Conservation (phyloP, 2,329 filamentous ascomycete species). For the Trichoderma cornu-damae region DNA sequence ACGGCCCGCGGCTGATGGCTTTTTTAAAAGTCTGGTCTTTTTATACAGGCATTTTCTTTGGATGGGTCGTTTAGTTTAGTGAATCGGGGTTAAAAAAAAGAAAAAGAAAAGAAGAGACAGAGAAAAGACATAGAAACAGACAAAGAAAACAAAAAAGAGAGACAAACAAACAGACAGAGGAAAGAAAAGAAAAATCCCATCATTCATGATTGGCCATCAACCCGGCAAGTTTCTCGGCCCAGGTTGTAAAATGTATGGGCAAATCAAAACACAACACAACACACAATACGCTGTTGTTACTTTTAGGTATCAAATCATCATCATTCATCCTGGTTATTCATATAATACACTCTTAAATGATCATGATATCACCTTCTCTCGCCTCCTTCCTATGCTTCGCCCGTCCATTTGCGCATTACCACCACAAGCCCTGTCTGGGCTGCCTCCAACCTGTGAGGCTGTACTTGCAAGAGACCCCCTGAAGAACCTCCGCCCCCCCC, state of each 20-base stretch:
- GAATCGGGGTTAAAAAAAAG: too few species aligned
- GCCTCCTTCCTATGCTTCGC: neutral
- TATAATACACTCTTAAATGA: constrained; percentile 16
- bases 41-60: too few species aligned
- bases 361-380: neutral
- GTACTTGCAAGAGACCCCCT: neutral
- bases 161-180: too few species aligned
- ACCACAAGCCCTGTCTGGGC: neutral
- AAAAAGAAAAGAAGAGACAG: too few species aligned
- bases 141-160: too few species aligned
- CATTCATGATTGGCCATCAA: neutral
- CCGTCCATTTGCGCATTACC: constrained; percentile 7
- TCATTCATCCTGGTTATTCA: constrained; percentile 15
- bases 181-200: too few species aligned
- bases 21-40: too few species aligned
- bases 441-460: constrained; percentile 13
- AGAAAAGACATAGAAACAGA: too few species aligned
- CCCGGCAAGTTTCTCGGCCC: too few species aligned
- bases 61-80: too few species aligned
- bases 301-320: constrained; percentile 17
- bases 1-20: neutral
- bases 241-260: too few species aligned
- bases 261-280: neutral
- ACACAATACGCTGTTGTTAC: neutral
- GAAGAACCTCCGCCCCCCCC: neutral